These are phyloP conservation scores for Artemisia annua DNA, from an alignment of 129 eudicot genomes.

Conservation along the genomic window DNA sequence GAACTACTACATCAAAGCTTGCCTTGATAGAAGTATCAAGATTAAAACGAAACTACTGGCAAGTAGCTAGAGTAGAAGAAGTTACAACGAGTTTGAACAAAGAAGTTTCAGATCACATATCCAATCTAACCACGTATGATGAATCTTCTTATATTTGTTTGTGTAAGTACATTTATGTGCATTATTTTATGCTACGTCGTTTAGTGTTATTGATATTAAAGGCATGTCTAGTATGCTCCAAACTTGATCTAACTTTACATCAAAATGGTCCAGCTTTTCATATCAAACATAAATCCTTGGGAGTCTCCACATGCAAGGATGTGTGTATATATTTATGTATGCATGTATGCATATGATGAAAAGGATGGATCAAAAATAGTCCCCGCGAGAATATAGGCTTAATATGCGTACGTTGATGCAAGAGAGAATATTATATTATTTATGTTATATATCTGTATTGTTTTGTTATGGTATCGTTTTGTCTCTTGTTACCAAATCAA, in stretches of 20 bases:
- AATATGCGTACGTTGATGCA: conserved; percentile 26
- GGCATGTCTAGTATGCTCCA: conserved; percentile 1
- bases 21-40: no score
- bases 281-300: conserved; percentile 14
- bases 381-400: conserved; percentile 35
- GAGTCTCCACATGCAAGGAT: conserved; percentile 4
- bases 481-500: conserved; percentile 21
- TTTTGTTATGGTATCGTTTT: conserved; percentile 28
- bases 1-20: no score
- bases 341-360: conserved; percentile 8
- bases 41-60: no score
- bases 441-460: conserved; percentile 20
- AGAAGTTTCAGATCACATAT: no score
- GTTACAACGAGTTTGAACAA: no score
- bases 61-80: no score
- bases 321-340: not conserved
- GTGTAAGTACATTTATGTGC: no score
- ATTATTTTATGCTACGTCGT: no score
- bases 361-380: conserved; percentile 27
- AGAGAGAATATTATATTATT: conserved; percentile 29
- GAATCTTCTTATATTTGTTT: no score
- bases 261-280: conserved; percentile 24
- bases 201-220: not conserved
- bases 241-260: conserved; percentile 18
- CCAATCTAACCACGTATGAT: no score